Base-by-base conservation (phyloP, 2,329 filamentous ascomycete genomes). In the Aspergillus aculeatus region DNA sequence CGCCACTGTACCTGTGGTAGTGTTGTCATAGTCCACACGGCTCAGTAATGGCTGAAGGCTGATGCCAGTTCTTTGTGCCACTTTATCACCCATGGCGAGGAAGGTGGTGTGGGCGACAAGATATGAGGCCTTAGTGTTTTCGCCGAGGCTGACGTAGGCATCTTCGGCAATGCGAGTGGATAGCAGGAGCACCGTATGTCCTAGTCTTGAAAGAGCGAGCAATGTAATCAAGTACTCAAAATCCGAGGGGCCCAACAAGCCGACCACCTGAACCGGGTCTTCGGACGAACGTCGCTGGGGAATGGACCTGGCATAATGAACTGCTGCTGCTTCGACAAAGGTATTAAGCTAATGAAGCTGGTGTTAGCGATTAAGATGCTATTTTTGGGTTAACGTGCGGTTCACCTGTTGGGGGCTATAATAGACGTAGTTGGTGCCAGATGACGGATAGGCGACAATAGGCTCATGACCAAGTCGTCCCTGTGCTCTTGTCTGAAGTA, bases 221-320 rank as follows among this genome's bases (percentile, higher is more conserved):
- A 70, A 44, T 3, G 66, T 66, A 31, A 68, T 62, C 24, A 68
- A 31, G 19, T 69, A 70, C 31, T 69, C 66, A 35, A 69, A 66
- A 24, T 68, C 64, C 2, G 68, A 70, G 1, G 63, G 62, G 5
- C 65, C 67, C 4, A 70, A 64, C 19, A 70, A 50, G 1, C 64
- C 67, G 24, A 70, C 65, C 0, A 70, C 66, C 41, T 65, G 63
- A 5, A 69, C 66, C 0, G 66, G 57, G 47, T 69, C 66, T 5
- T 54, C 53, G 4, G 68, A 68, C 16, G 58, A 61, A 6, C 47
- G 44, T 6, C 66, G 64, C 24, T 66, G 66, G 0, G 64, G 63
- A 24, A 69, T 64, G 1, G 53, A 26, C 16, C 57, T 60, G 5
- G 66, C 44, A 48, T 66, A 65, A 35, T 64, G 54, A 2, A 64